phyloP scores from a whole-genome alignment of 371 early-diverging fungal species.

The Mucor circinelloides region DNA sequence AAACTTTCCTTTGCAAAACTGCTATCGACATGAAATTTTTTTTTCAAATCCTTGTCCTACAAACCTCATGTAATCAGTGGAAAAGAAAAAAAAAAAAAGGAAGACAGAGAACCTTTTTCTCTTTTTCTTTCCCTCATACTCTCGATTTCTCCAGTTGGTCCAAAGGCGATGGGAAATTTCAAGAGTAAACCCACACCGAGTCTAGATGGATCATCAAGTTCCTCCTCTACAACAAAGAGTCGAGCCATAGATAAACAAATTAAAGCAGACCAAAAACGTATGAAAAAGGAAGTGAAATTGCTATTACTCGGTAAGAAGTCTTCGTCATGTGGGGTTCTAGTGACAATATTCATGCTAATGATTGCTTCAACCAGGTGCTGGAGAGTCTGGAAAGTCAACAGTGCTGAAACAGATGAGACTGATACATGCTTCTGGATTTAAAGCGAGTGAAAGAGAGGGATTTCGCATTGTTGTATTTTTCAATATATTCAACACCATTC shows the following conservation, averaged over 20 bases:
- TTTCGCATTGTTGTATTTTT: slow-evolving; percentile 87
- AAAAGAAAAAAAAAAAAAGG: not conserved
- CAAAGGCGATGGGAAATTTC: slow-evolving; percentile 24
- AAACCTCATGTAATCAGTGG: not conserved
- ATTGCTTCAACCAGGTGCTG: slow-evolving; percentile 75
- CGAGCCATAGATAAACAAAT: slow-evolving; percentile 81
- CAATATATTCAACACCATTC: slow-evolving; percentile 86
- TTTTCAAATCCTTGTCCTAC: not conserved
- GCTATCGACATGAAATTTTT: not conserved
- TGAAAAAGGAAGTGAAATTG: slow-evolving; percentile 87
- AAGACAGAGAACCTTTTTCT: not conserved
- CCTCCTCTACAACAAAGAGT: slow-evolving; percentile 35
- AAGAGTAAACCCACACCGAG: slow-evolving; percentile 10
- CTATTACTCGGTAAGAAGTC: slow-evolving; percentile 74
- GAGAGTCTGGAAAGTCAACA: slow-evolving; percentile 97
- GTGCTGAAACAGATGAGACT: slow-evolving; percentile 96
- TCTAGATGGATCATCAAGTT: not conserved
- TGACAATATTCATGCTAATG: not conserved
- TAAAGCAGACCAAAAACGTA: slow-evolving; percentile 70
- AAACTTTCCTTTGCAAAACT: not conserved
- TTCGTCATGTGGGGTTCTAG: not conserved
- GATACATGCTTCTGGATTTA: slow-evolving; percentile 92
- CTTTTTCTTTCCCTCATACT: slow-evolving; percentile 4
- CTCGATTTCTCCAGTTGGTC: not conserved
- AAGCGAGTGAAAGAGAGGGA: slow-evolving; percentile 77